Evolutionary conservation across 257 asterid species (phyloP).

Genomic region (Leonotis leonurus): DNA sequence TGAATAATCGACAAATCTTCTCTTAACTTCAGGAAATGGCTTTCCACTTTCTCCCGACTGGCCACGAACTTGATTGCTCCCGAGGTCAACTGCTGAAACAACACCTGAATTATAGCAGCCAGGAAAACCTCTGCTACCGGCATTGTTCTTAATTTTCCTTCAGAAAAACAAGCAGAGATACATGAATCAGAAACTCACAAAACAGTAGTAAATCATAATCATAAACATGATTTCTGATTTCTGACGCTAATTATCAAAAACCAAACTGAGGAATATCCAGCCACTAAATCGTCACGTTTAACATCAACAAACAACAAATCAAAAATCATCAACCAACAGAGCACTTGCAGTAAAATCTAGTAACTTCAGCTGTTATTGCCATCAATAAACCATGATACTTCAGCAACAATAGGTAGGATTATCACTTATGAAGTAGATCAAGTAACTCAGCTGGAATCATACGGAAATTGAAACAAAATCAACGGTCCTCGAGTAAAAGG

Average conservation of each 20-base stretch:
- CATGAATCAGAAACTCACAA: constrained; percentile 1
- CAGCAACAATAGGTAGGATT: not conserved
- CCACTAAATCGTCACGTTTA: not conserved
- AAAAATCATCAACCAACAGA: not conserved
- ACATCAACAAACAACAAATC: not conserved
- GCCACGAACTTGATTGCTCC: constrained; percentile 34
- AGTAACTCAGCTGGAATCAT: not conserved
- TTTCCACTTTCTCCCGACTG: constrained; percentile 42
- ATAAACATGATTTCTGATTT: not conserved
- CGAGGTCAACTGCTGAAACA: constrained; percentile 45
- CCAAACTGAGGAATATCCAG: not conserved
- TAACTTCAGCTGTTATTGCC: not conserved
- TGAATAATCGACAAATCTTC: constrained; percentile 17
- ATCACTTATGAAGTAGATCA: not conserved
- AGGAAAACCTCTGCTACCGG: constrained; percentile 56
- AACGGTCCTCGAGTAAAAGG: not conserved
- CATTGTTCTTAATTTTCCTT: constrained; percentile 29
- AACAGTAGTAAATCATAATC: not conserved
- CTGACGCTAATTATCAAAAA: not conserved
- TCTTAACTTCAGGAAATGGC: constrained; percentile 33
- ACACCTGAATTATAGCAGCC: constrained; percentile 41
- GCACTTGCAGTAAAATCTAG: not conserved
- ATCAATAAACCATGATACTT: not conserved
- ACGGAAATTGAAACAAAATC: not conserved
- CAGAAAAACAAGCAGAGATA: not conserved